Conservation (phyloP, 768 basidiomycete species). For the Calvatia gigantea region DNA sequence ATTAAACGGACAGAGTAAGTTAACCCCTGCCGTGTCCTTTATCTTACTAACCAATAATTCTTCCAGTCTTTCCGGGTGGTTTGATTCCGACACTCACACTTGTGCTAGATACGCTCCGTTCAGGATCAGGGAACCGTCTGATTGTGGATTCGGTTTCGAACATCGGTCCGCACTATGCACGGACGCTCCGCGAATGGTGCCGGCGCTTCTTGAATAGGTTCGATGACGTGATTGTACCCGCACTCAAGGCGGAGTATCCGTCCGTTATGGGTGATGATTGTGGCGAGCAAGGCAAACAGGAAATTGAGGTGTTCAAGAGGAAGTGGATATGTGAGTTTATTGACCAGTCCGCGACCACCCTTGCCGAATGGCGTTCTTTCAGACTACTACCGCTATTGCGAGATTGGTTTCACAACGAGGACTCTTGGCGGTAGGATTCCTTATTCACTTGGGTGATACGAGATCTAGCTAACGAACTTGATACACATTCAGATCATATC, state of each 20-base stretch:
- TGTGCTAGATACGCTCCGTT: conserved; percentile 40
- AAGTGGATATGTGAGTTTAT: conserved; percentile 64
- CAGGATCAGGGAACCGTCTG: conserved; percentile 51
- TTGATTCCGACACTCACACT: conserved; percentile 64
- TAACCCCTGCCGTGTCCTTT: not conserved
- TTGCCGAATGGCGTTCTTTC: not conserved
- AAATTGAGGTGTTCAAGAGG: conserved; percentile 70
- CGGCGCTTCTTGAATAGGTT: conserved; percentile 56
- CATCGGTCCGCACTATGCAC: conserved; percentile 74
- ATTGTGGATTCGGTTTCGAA: conserved; percentile 65
- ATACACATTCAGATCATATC: conserved; percentile 48
- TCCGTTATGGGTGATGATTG: conserved; percentile 42
- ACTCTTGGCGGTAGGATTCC: conserved; percentile 53
- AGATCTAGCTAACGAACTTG: not conserved
- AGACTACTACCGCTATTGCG: conserved; percentile 59
- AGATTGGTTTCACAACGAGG: conserved; percentile 69
- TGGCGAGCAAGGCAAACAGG: conserved; percentile 24
- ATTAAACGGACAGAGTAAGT: conserved; percentile 26
- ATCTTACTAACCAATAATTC: not conserved
- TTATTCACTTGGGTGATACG: not conserved
- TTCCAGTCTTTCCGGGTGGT: conserved; percentile 65
- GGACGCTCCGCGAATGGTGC: conserved; percentile 79
- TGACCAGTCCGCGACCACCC: not conserved
- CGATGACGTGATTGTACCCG: conserved; percentile 53
- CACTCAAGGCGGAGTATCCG: conserved; percentile 57